Percentiles rank a stretch among this genome's conserved stretches.
Conservation (phyloP, 208 protist genomes). For the Strigomonas culicis region DNA sequence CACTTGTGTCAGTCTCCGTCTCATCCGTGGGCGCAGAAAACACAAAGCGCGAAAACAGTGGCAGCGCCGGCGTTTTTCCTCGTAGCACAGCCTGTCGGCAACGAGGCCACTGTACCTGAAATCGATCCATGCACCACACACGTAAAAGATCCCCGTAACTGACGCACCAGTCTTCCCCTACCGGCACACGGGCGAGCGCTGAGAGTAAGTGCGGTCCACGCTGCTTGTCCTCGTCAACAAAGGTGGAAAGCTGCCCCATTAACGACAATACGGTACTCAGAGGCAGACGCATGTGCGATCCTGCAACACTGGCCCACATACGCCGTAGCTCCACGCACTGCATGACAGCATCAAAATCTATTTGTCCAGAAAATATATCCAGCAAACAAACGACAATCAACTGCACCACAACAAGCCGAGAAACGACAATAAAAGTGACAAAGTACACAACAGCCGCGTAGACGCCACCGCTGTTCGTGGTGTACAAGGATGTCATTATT, state of each 20-base stretch:
- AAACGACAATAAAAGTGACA: conserved; percentile 24
- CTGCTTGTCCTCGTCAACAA: too few species aligned
- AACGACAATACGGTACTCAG: too few species aligned
- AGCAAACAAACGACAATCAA: conserved; percentile 23
- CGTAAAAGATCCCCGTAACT: conserved; percentile 32
- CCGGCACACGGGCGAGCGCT: conserved; percentile 8
- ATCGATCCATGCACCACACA: conserved; percentile 22
- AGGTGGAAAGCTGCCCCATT: too few species aligned
- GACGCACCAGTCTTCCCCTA: conserved; percentile 27
- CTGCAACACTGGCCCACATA: conserved; percentile 21
- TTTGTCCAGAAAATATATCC: conserved; percentile 15
- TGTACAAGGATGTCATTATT: conserved; percentile 26
- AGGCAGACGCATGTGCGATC: neutral
- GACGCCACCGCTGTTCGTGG: conserved; percentile 11
- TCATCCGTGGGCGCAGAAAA: neutral
- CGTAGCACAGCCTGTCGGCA: too few species aligned
- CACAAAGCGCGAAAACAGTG: neutral
- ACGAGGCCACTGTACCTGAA: conserved; percentile 5
- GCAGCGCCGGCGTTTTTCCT: too few species aligned
- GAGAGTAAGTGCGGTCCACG: too few species aligned
- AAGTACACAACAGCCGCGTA: conserved; percentile 29
- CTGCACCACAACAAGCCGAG: conserved; percentile 18
- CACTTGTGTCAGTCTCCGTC: neutral
- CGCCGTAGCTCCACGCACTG: conserved; percentile 25
- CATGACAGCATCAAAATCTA: conserved; percentile 21